Percentiles rank a stretch among this genome's conserved stretches.
Evolutionary conservation across 139 green algal species (phyloP).

Genomic region (Zygnema circumcarinatum): DNA sequence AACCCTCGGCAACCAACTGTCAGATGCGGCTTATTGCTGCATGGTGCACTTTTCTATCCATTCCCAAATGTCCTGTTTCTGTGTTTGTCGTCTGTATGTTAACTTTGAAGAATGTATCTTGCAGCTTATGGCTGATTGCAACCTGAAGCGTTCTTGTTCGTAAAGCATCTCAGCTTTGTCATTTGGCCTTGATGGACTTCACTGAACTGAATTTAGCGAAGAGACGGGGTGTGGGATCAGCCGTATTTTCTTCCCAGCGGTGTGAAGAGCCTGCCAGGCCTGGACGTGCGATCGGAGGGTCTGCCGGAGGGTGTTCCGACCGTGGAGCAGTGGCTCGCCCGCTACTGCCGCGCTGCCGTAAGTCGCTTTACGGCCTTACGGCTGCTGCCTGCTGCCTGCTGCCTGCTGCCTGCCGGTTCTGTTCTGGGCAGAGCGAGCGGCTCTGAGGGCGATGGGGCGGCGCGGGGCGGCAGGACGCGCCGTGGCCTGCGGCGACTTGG

Average conservation of each 20-base stretch:
- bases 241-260: slow-evolving; percentile 78
- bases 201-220: no score
- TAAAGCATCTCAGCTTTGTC: no score
- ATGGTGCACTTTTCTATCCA: slow-evolving; percentile 29
- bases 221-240: slow-evolving; percentile 36
- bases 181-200: no score
- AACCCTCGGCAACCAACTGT: slow-evolving; percentile 81
- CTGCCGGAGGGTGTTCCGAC: slow-evolving; percentile 76
- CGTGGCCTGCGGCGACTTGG: slow-evolving; percentile 66
- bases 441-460: no score
- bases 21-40: slow-evolving; percentile 94
- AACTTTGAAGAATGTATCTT: no score
- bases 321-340: slow-evolving; percentile 77
- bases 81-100: no score
- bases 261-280: neutral
- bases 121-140: no score
- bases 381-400: neutral
- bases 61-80: neutral
- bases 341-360: slow-evolving; percentile 72
- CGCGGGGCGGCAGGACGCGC: neutral
- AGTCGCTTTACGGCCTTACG: neutral
- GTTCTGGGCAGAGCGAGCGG: no score
- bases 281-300: neutral
- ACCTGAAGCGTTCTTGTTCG: no score
- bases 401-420: no score